These are phyloP conservation scores for Pholiota molesta DNA, from an alignment of 768 basidiomycete species.

Conservation along the genomic window DNA sequence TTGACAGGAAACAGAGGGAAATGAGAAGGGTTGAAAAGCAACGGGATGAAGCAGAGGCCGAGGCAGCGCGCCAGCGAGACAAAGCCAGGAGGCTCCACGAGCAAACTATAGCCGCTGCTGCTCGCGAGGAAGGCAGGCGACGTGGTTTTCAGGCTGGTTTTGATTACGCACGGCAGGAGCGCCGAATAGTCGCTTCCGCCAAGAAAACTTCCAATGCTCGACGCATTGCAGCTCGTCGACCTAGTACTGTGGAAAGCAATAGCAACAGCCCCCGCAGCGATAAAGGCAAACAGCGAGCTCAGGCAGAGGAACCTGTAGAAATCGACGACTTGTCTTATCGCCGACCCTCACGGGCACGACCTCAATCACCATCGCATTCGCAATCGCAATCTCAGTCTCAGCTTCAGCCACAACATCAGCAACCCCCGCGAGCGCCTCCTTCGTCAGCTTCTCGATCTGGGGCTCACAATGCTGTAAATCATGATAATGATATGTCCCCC, in stretches of 20 bases:
- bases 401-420: background rate
- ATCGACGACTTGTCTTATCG: background rate
- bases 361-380: background rate
- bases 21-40: constrained; percentile 51
- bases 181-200: constrained; percentile 22
- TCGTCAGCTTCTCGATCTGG: constrained; percentile 5
- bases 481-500: constrained; percentile 19
- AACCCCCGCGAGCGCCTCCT: background rate
- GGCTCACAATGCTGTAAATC: background rate
- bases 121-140: constrained; percentile 61
- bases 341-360: background rate
- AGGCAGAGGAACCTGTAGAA: background rate
- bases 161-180: constrained; percentile 38
- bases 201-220: constrained; percentile 6
- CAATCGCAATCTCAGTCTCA: background rate
- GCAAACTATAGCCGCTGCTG: constrained; percentile 51
- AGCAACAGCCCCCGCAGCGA: constrained; percentile 8
- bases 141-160: constrained; percentile 53
- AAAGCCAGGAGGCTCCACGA: constrained; percentile 54
- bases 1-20: constrained; percentile 52
- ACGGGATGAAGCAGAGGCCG: constrained; percentile 59
- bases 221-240: constrained; percentile 1
- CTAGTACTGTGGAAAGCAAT: background rate
- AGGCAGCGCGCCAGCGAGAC: constrained; percentile 52
- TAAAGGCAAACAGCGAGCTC: constrained; percentile 5